phyloP scores from a whole-genome alignment of 2,329 filamentous ascomycete genomes.

The Kalaharituber pfeilii region DNA sequence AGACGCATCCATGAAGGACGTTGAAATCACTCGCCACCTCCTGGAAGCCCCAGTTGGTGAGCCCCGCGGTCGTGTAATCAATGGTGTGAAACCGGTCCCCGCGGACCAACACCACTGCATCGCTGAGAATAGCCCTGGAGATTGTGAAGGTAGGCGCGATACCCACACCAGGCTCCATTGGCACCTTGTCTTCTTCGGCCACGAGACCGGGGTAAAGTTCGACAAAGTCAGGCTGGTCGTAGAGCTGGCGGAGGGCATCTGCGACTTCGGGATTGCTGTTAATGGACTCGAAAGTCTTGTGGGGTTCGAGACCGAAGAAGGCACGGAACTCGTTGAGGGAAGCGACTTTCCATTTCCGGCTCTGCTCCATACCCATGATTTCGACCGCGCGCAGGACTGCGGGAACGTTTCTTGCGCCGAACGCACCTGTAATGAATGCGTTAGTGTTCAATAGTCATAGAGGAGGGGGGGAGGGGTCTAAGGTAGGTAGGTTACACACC shows the following conservation, averaged over 20 bases:
- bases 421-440: slow-evolving; percentile 30
- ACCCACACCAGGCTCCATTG: slow-evolving; percentile 56
- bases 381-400: slow-evolving; percentile 57
- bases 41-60: slow-evolving; percentile 73
- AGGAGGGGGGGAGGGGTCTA: slow-evolving; percentile 3
- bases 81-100: slow-evolving; percentile 61
- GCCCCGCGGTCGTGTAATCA: slow-evolving; percentile 53
- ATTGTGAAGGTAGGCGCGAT: slow-evolving; percentile 62
- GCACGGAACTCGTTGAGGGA: slow-evolving; percentile 72
- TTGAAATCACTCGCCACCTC: slow-evolving; percentile 55
- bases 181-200: slow-evolving; percentile 55
- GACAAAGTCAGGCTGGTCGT: slow-evolving; percentile 62
- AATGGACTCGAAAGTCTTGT: slow-evolving; percentile 67
- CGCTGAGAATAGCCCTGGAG: slow-evolving; percentile 57
- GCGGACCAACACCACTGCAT: slow-evolving; percentile 61
- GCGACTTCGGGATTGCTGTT: slow-evolving; percentile 58
- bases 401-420: slow-evolving; percentile 58
- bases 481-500: no score
- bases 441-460: slow-evolving; percentile 17
- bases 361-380: slow-evolving; percentile 62
- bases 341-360: slow-evolving; percentile 58
- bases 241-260: slow-evolving; percentile 46
- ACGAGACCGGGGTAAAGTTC: slow-evolving; percentile 68
- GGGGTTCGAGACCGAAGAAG: slow-evolving; percentile 59
- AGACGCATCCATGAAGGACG: slow-evolving; percentile 64